Conservation (phyloP, 176 grass and related monocot genomes). For the Triticum turgidum region DNA sequence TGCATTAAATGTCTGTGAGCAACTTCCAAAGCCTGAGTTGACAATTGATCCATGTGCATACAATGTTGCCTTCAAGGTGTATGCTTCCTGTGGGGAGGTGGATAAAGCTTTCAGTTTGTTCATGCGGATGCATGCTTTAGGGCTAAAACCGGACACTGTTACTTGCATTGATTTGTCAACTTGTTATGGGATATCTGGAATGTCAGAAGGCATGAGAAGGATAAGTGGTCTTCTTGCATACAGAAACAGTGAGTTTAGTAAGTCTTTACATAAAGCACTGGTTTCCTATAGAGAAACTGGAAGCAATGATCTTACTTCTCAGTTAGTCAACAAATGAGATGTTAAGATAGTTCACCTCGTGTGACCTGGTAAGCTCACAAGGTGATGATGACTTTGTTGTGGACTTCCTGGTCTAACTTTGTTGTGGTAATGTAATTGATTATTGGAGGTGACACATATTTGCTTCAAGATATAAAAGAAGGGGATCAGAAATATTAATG, state of each 20-base stretch:
- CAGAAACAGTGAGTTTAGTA: constrained; percentile 30
- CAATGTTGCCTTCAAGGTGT: constrained; percentile 66
- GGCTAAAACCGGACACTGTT: constrained; percentile 44
- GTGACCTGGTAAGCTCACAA: not conserved
- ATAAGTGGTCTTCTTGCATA: constrained; percentile 51
- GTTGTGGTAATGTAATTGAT: constrained; percentile 10
- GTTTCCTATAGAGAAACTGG: constrained; percentile 36
- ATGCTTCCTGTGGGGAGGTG: constrained; percentile 46
- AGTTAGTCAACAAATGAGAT: constrained; percentile 58
- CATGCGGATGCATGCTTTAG: constrained; percentile 52
- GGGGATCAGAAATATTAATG: not conserved
- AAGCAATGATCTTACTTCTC: constrained; percentile 45
- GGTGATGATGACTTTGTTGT: constrained; percentile 27
- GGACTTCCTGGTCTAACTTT: not conserved
- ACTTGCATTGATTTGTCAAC: constrained; percentile 51
- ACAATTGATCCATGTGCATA: constrained; percentile 49
- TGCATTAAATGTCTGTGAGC: constrained; percentile 56
- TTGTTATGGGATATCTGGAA: constrained; percentile 48
- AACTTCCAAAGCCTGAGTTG: constrained; percentile 28
- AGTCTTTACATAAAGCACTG: constrained; percentile 37
- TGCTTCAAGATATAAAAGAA: constrained; percentile 15
- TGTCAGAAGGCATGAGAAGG: constrained; percentile 43
- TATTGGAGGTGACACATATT: not conserved
- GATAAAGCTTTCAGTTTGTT: constrained; percentile 71
- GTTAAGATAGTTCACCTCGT: not conserved